Evolutionary conservation across 306 rosid species (phyloP).

Genomic region (Comarum palustre): DNA sequence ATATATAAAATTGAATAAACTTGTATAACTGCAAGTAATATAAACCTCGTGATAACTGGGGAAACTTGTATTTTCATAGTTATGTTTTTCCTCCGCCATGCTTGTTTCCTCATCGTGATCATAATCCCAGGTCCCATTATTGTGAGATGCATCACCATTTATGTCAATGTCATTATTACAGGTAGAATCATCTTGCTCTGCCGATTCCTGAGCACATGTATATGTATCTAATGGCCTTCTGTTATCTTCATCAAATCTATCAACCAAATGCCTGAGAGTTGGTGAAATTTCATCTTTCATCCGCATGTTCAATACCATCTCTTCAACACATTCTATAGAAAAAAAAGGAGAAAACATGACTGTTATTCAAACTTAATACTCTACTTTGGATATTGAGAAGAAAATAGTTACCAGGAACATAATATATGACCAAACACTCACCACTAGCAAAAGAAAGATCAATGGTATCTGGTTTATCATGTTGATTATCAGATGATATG

Average conservation of each 20-base stretch:
- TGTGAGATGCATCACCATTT: slow-evolving; percentile 48
- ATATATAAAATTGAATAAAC: slow-evolving; percentile 10
- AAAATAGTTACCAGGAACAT: slow-evolving; percentile 19
- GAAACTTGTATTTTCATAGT: slow-evolving; percentile 55
- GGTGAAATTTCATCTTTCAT: slow-evolving; percentile 85
- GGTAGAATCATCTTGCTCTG: slow-evolving; percentile 39
- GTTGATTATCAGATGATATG: slow-evolving; percentile 45
- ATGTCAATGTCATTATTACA: slow-evolving; percentile 41
- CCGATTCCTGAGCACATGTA: slow-evolving; percentile 34
- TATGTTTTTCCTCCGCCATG: slow-evolving; percentile 45
- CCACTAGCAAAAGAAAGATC: slow-evolving; percentile 90
- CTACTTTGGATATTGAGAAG: slow-evolving; percentile 18
- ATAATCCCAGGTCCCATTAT: slow-evolving; percentile 51
- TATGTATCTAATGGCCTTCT: slow-evolving; percentile 60
- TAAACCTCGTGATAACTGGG: slow-evolving; percentile 66
- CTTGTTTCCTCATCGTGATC: slow-evolving; percentile 55
- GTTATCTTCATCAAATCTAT: slow-evolving; percentile 73
- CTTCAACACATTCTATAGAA: slow-evolving; percentile 64
- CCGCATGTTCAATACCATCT: slow-evolving; percentile 62
- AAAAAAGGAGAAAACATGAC: slow-evolving; percentile 3
- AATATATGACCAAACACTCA: slow-evolving; percentile 35
- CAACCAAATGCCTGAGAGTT: slow-evolving; percentile 62
- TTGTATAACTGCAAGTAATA: background rate
- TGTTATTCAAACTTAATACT: slow-evolving; percentile 18
- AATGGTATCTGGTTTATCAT: slow-evolving; percentile 51